phyloP scores from a whole-genome alignment of 2,329 filamentous ascomycete genomes.

The Fusarium devonianum region DNA sequence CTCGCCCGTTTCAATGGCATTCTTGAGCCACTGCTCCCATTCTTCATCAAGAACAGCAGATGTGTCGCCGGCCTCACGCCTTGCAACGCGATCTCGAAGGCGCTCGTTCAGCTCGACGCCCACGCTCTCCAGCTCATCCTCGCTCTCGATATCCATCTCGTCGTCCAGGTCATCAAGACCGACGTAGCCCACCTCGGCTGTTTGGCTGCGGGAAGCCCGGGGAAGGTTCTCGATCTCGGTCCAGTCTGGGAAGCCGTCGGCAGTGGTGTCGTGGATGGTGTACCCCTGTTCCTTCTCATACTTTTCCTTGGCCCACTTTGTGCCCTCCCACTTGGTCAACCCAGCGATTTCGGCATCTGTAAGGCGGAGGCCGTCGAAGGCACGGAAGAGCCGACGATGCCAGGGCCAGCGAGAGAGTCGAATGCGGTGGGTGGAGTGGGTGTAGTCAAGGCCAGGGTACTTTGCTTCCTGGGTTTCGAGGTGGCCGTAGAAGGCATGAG shows the following conservation, averaged over 20 bases:
- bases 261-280: slow-evolving; percentile 73
- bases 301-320: slow-evolving; percentile 81
- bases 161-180: slow-evolving; percentile 41
- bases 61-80: slow-evolving; percentile 66
- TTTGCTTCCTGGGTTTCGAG: slow-evolving; percentile 81
- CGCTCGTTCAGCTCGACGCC: slow-evolving; percentile 69
- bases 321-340: slow-evolving; percentile 84
- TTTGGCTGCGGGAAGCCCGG: slow-evolving; percentile 19
- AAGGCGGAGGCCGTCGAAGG: slow-evolving; percentile 73
- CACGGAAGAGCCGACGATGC: slow-evolving; percentile 78
- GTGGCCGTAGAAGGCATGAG: slow-evolving; percentile 79
- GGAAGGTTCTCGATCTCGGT: slow-evolving; percentile 40
- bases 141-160: slow-evolving; percentile 59
- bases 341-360: slow-evolving; percentile 74
- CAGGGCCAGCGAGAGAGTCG: slow-evolving; percentile 80
- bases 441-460: slow-evolving; percentile 83
- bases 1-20: slow-evolving; percentile 69
- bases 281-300: slow-evolving; percentile 79
- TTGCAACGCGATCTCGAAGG: slow-evolving; percentile 69
- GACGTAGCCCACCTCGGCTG: slow-evolving; percentile 25
- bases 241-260: slow-evolving; percentile 71
- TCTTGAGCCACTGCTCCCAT: slow-evolving; percentile 79
- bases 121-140: slow-evolving; percentile 61
- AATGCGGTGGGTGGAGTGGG: slow-evolving; percentile 73
- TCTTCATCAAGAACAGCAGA: slow-evolving; percentile 71